These are phyloP conservation scores for Scheffersomyces parashehatae DNA, from an alignment of 1,139 yeast genomes.

Conservation along the genomic window DNA sequence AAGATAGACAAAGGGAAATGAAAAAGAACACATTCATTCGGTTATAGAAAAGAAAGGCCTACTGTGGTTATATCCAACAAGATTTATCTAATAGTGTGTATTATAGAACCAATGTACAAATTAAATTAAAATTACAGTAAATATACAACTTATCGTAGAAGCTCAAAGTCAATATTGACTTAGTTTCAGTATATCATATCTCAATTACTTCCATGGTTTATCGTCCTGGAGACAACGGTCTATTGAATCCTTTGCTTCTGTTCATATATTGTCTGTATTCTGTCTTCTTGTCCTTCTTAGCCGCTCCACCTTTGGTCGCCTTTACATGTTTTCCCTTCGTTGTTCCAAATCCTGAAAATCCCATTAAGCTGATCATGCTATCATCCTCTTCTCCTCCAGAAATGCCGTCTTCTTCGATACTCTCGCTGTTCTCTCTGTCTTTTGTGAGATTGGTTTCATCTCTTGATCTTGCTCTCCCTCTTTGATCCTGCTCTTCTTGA, in stretches of 20 bases:
- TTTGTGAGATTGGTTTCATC: slow-evolving; percentile 4
- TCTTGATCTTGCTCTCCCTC: slow-evolving; percentile 29
- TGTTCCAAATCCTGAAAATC: slow-evolving; percentile 59
- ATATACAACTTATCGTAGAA: no score
- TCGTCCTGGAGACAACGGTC: slow-evolving; percentile 57
- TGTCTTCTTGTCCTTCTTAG: slow-evolving; percentile 41
- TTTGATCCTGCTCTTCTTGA: slow-evolving; percentile 17
- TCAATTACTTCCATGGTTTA: neutral
- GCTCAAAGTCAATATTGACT: no score
- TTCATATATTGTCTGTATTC: slow-evolving; percentile 71
- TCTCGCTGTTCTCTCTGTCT: slow-evolving; percentile 7
- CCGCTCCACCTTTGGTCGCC: slow-evolving; percentile 52
- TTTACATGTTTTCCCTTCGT: slow-evolving; percentile 63
- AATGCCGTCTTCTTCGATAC: slow-evolving; percentile 13
- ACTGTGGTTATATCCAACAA: no score
- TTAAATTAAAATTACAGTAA: no score
- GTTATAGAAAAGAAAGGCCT: no score
- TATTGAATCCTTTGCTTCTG: slow-evolving; percentile 59
- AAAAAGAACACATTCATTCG: no score
- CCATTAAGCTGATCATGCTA: slow-evolving; percentile 54
- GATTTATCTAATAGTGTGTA: no score
- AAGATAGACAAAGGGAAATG: neutral
- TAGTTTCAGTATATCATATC: no score
- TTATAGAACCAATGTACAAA: no score
- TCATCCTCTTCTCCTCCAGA: slow-evolving; percentile 12